Conservation (phyloP, 2,329 filamentous ascomycete genomes). For the Fusarium sp. region DNA sequence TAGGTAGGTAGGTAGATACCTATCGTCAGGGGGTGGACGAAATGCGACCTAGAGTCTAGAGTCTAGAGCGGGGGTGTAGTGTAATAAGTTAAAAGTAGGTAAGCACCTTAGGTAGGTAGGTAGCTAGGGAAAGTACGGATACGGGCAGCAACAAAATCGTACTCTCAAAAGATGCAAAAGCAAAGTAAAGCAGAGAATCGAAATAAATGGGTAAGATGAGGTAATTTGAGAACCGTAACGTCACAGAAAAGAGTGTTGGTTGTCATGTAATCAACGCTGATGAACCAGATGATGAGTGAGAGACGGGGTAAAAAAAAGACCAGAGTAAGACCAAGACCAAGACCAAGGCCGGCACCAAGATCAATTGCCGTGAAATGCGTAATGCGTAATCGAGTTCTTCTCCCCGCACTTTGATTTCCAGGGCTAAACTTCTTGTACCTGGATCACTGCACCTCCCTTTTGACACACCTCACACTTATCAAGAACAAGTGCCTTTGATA, state of each 20-base stretch:
- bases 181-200: conserved; percentile 17
- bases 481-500: conserved; percentile 12
- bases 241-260: conserved; percentile 19
- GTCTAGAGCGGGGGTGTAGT: conserved; percentile 35
- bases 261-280: neutral
- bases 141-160: conserved; percentile 18
- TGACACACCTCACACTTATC: conserved; percentile 30
- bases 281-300: neutral
- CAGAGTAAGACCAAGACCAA: too few relatives aligned
- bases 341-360: neutral
- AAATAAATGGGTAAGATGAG: conserved; percentile 15
- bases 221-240: conserved; percentile 10
- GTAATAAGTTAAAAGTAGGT: conserved; percentile 24
- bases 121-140: conserved; percentile 15
- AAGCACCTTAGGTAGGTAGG: neutral
- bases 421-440: conserved; percentile 24
- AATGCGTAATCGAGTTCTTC: conserved; percentile 3
- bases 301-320: too few relatives aligned
- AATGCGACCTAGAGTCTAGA: conserved; percentile 25
- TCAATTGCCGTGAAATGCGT: neutral
- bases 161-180: conserved; percentile 28
- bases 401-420: conserved; percentile 32
- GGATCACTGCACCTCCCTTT: conserved; percentile 36
- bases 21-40: conserved; percentile 36
- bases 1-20: too few relatives aligned